These are phyloP conservation scores for Artemisia annua DNA, from an alignment of 129 eudicot genomes.

Conservation along the genomic window DNA sequence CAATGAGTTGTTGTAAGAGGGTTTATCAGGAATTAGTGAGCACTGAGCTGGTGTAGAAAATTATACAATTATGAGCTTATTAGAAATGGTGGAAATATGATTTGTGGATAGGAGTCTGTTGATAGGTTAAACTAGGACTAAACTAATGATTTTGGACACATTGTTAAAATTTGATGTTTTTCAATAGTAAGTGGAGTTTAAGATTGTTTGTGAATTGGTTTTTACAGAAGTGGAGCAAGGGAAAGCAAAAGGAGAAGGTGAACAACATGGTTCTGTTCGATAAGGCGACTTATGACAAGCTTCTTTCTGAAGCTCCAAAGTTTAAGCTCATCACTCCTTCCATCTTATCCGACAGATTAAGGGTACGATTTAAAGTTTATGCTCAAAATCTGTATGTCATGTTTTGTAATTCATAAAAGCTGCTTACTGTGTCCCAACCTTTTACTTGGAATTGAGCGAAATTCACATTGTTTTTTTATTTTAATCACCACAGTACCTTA, in stretches of 20 bases:
- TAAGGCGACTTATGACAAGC: slow-evolving; percentile 90
- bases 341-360: slow-evolving; percentile 78
- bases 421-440: not conserved
- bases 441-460: not conserved
- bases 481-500: not conserved
- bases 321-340: slow-evolving; percentile 89
- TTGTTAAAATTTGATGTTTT: too few relatives aligned
- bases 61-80: too few relatives aligned
- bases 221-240: slow-evolving; percentile 95
- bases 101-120: too few relatives aligned
- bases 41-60: too few relatives aligned
- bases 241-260: slow-evolving; percentile 99
- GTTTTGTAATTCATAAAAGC: not conserved
- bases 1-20: too few relatives aligned
- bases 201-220: slow-evolving; percentile 8
- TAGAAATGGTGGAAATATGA: too few relatives aligned
- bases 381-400: not conserved
- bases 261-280: slow-evolving; percentile 96
- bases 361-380: slow-evolving; percentile 44
- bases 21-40: too few relatives aligned
- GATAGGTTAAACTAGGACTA: too few relatives aligned
- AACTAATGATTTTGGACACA: too few relatives aligned
- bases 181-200: not conserved
- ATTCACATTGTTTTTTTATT: not conserved
- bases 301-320: slow-evolving; percentile 86